These are phyloP conservation scores for Dactylellina haptotyla DNA, from an alignment of 2,329 filamentous ascomycete species.

Conservation along the genomic window DNA sequence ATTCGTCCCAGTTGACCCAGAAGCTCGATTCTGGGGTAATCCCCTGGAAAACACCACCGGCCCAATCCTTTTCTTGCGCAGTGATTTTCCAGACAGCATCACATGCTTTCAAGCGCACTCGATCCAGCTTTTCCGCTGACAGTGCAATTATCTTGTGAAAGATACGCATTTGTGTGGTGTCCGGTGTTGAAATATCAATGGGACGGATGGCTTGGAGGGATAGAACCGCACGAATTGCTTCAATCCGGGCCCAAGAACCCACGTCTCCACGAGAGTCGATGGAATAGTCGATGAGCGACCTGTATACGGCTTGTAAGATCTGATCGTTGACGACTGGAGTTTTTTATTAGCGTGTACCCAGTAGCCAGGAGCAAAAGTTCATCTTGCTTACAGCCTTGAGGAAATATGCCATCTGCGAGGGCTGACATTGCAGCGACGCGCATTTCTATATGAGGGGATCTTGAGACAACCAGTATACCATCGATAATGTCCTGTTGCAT, in stretches of 20 bases:
- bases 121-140: constrained; percentile 88
- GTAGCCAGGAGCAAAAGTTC: neutral
- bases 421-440: constrained; percentile 57
- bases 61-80: constrained; percentile 54
- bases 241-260: constrained; percentile 83
- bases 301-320: constrained; percentile 37
- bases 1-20: constrained; percentile 66
- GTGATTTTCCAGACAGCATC: constrained; percentile 65
- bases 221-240: constrained; percentile 76
- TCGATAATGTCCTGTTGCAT: constrained; percentile 54
- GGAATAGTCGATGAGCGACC: constrained; percentile 84
- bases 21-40: constrained; percentile 48
- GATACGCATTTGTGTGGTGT: constrained; percentile 48
- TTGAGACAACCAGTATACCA: constrained; percentile 51
- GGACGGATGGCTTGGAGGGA: constrained; percentile 37
- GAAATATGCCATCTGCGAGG: constrained; percentile 51
- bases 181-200: constrained; percentile 27
- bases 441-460: constrained; percentile 55
- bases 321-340: constrained; percentile 34
- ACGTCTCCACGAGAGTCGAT: constrained; percentile 89
- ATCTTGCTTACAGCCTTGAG: constrained; percentile 38
- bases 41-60: constrained; percentile 47
- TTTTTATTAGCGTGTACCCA: neutral
- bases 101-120: constrained; percentile 77
- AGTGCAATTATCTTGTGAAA: constrained; percentile 68